These are phyloP conservation scores for Kodamaea leandrae DNA, from an alignment of 805 yeast species.

Conservation along the genomic window DNA sequence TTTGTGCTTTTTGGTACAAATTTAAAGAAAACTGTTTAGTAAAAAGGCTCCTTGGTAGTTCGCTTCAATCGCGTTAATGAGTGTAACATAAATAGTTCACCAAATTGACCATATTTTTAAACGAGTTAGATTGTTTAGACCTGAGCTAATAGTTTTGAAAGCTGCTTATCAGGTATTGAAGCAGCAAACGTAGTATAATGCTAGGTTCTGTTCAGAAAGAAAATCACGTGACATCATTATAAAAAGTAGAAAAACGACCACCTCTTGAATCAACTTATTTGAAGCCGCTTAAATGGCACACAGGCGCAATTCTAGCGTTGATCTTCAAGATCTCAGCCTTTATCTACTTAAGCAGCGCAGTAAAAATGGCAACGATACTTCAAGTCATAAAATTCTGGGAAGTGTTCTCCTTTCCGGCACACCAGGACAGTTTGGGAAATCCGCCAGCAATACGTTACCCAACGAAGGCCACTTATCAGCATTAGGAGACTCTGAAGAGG, in stretches of 20 bases:
- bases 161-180: too few relatives aligned
- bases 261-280: neutral
- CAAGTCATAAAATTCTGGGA: neutral
- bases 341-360: neutral
- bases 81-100: too few relatives aligned
- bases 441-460: neutral
- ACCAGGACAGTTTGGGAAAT: neutral
- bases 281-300: constrained; percentile 3
- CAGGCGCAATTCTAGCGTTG: constrained; percentile 3
- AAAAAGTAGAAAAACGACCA: neutral
- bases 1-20: too few relatives aligned
- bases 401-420: neutral
- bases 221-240: neutral
- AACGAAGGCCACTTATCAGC: neutral
- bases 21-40: too few relatives aligned
- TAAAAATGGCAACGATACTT: neutral
- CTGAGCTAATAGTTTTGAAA: too few relatives aligned
- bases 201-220: neutral
- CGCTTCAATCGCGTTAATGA: too few relatives aligned
- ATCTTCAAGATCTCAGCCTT: constrained; percentile 4
- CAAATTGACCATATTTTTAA: too few relatives aligned
- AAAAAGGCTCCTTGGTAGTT: too few relatives aligned
- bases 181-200: too few relatives aligned
- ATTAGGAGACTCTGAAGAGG: neutral
- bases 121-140: too few relatives aligned